Base-by-base conservation (phyloP, 306 rosid genomes). In the Cyclanthera cordifolia region DNA sequence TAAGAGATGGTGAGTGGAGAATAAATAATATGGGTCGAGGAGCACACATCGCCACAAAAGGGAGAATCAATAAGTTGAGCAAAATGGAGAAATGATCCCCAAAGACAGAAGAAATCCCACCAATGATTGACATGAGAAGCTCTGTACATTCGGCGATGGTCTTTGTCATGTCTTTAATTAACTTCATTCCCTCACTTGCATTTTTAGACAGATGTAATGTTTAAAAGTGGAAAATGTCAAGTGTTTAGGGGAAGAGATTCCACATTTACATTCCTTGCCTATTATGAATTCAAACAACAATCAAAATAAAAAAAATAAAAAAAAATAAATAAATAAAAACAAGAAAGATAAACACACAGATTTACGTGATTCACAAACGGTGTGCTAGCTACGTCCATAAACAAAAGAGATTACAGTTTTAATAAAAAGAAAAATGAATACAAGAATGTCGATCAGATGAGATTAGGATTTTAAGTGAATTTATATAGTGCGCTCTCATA, bases 61-160 rank as follows among this genome's bases (percentile, higher is more conserved):
- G 55, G 66, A 65, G 69, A 77, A 81, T 77, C 79, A 74, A 77
- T 72, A 28, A 52, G 74, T 74, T 63, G 66, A 70, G 79, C 61
- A 28, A 71, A 82, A 77, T 37, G 69, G 73, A 76, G 37, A 72
- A 72, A 75, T 37, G 45, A 55, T 60, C 74, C 60, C 30, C 30
- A 37, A 50, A 49, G 39, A 20, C 56, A 41, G 63, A 73, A 75
- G 58, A 68, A 68, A 41, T 73, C 53, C 74, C 82, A 71, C 75
- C 55, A 74, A 78, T 80, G 79, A 82, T 79, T 80, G 79, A 41
- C 75, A 75, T 3, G 37, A 67, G 73, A 78, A 76, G 69, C 69
- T 63, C 19, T 19, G 78, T 81, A 80, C 72, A 53, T 71, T 25
- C 55, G 58, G 77, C 53, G 57, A 72, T 73, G 79, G 78, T 71